Percentiles rank a stretch among this genome's conserved stretches.
phyloP scores from a whole-genome alignment of 139 green algal species.

The Haematococcus sp. region DNA sequence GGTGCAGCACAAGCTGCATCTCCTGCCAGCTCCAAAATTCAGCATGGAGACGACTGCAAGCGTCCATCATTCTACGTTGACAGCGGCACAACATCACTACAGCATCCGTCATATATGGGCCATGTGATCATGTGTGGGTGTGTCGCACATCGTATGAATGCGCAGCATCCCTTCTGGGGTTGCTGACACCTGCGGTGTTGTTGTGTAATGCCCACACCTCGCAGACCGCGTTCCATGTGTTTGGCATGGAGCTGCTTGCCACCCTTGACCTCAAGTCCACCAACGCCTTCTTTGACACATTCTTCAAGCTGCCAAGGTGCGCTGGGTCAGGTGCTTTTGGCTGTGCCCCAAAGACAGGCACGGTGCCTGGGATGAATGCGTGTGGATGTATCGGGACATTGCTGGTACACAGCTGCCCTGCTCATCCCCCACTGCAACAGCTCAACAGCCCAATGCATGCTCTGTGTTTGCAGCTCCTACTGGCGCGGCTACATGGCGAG shows the following conservation, averaged over 20 bases:
- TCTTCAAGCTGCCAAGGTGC: conserved; percentile 79
- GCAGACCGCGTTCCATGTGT: conserved; percentile 83
- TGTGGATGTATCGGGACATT: background rate
- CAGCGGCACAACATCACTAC: no score
- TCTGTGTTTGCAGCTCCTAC: conserved; percentile 24
- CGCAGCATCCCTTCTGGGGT: no score
- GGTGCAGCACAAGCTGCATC: no score
- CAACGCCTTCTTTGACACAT: conserved; percentile 91
- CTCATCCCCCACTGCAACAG: background rate
- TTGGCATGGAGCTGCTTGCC: conserved; percentile 89
- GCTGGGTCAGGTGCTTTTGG: background rate
- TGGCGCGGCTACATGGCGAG: conserved; percentile 91
- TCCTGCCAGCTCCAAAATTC: no score
- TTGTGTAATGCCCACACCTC: no score
- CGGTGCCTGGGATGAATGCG: background rate
- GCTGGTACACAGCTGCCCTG: background rate
- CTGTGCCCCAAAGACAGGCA: background rate
- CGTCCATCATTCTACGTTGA: no score
- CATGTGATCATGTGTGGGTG: no score
- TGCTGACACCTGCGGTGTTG: no score
- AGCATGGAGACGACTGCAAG: no score
- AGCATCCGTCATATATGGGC: no score
- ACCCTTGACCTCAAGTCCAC: conserved; percentile 75
- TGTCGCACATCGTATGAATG: no score
- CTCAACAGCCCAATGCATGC: background rate